Conservation (phyloP, 306 rosid species). For the Spatholobus suberectus region DNA sequence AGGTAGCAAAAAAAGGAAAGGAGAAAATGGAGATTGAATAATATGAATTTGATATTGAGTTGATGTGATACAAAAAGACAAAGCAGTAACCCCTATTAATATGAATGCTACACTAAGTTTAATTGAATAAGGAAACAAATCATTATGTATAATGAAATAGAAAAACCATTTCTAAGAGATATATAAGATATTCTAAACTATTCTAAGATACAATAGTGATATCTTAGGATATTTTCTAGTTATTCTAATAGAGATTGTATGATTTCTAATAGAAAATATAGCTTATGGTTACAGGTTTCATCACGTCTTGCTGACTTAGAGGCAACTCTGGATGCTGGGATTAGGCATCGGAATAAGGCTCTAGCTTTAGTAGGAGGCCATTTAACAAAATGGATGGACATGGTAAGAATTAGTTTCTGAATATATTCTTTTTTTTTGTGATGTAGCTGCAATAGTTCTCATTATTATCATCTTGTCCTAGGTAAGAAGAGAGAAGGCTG, state of each 20-base stretch:
- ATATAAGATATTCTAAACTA: neutral
- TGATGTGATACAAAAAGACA: neutral
- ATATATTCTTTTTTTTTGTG: constrained; percentile 15
- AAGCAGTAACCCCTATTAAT: neutral
- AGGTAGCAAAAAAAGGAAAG: neutral
- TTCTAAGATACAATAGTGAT: neutral
- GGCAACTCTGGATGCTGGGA: constrained; percentile 84
- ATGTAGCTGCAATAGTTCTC: constrained; percentile 19
- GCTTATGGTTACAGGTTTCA: constrained; percentile 61
- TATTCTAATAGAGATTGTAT: neutral
- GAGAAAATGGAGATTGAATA: neutral
- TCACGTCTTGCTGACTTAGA: constrained; percentile 86
- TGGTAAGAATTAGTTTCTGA: constrained; percentile 60
- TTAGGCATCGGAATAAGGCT: constrained; percentile 81
- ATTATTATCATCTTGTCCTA: constrained; percentile 48
- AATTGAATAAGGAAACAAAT: neutral
- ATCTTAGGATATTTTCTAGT: neutral
- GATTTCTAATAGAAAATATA: neutral
- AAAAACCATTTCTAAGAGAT: neutral
- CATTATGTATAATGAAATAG: neutral
- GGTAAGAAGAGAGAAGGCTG: constrained; percentile 94
- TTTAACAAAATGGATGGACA: constrained; percentile 75
- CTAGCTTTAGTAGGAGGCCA: constrained; percentile 70
- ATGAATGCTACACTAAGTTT: neutral
- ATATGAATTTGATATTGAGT: neutral